Evolutionary conservation across 768 basidiomycete species (phyloP).

Genomic region (Suillus hirtellus): DNA sequence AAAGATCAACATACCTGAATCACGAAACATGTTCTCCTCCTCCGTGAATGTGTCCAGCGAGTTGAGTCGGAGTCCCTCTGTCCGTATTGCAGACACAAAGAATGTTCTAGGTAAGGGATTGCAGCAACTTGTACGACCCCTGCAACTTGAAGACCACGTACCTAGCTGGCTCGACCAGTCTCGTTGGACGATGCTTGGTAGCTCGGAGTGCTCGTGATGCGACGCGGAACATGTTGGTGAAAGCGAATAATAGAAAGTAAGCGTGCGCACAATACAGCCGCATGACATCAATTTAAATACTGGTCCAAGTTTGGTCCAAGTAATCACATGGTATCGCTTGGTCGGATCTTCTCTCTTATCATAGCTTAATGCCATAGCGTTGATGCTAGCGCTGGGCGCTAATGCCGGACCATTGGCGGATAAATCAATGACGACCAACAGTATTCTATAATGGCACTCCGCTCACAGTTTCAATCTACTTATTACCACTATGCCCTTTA

Average conservation of each 20-base stretch:
- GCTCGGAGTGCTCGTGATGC: constrained; percentile 19
- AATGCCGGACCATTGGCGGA: too few species aligned
- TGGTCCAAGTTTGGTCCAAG: neutral
- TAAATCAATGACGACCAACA: too few species aligned
- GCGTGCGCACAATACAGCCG: neutral
- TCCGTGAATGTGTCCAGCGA: constrained; percentile 88
- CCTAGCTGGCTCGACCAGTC: neutral
- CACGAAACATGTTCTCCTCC: constrained; percentile 92
- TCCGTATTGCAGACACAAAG: constrained; percentile 24
- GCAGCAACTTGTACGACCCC: neutral
- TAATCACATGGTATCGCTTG: neutral
- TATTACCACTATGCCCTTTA: too few species aligned
- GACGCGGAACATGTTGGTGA: constrained; percentile 26
- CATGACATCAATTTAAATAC: neutral
- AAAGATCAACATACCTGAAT: constrained; percentile 62
- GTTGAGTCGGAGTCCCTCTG: constrained; percentile 38
- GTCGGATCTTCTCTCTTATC: neutral
- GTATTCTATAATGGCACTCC: too few species aligned
- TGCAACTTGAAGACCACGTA: neutral
- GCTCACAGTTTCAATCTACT: too few species aligned
- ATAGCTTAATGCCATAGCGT: too few species aligned
- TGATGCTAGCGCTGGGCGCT: too few species aligned
- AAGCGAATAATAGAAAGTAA: neutral
- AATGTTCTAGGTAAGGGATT: constrained; percentile 21
- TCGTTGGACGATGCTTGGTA: constrained; percentile 5